phyloP scores from a whole-genome alignment of 306 rosid genomes.

The Glycyrrhiza uralensis region DNA sequence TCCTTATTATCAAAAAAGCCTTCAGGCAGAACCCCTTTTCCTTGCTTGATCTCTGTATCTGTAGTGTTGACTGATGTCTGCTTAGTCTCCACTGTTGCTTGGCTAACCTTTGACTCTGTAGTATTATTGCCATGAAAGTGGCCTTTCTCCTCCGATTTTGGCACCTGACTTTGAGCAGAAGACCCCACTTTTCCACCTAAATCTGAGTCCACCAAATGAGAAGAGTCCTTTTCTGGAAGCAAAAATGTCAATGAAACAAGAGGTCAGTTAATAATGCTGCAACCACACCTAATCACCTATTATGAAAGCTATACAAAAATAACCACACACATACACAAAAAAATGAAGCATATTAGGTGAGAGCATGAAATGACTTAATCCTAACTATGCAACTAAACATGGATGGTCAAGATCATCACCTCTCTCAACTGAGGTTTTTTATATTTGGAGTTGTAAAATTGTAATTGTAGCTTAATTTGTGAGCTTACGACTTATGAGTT shows the following conservation, averaged over 20 bases:
- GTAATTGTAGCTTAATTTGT: too few relatives aligned
- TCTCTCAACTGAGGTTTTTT: too few relatives aligned
- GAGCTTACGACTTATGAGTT: too few relatives aligned
- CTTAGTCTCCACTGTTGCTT: conserved; percentile 32
- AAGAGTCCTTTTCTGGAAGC: conserved; percentile 44
- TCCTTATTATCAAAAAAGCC: conserved; percentile 98
- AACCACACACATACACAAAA: background rate
- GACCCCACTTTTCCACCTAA: conserved; percentile 21
- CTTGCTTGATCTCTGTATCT: conserved; percentile 61
- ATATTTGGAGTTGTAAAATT: too few relatives aligned
- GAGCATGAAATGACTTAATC: background rate
- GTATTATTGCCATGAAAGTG: conserved; percentile 24
- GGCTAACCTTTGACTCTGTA: conserved; percentile 34
- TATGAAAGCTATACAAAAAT: background rate
- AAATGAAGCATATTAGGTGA: background rate
- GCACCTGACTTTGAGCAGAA: conserved; percentile 30
- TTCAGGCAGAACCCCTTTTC: conserved; percentile 78
- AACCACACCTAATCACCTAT: background rate
- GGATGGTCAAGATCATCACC: background rate
- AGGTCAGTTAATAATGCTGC: background rate
- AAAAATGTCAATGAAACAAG: conserved; percentile 25
- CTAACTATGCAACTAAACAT: background rate
- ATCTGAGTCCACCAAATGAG: conserved; percentile 24
- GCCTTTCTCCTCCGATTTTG: conserved; percentile 25
- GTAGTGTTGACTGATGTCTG: conserved; percentile 33